A percentile compares a stretch with the other conserved stretches of the same genome.
phyloP scores from a whole-genome alignment of 352 stramenopile genomes.

The Pythium coloratum region DNA sequence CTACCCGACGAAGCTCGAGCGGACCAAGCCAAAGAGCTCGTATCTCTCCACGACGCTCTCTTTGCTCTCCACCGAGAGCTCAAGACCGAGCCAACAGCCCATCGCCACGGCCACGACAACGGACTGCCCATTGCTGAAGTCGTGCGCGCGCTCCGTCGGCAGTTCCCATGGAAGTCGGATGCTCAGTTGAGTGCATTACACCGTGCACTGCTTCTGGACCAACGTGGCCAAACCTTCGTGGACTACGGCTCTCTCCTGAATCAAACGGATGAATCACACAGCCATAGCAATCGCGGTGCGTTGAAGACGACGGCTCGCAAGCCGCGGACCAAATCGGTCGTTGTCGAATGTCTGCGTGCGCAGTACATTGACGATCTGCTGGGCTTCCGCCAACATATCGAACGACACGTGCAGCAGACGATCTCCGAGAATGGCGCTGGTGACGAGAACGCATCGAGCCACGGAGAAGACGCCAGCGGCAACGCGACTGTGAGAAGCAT shows the following conservation, averaged over 20 bases:
- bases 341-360: conserved; percentile 42
- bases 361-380: conserved; percentile 69
- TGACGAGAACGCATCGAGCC: not conserved
- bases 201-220: conserved; percentile 45
- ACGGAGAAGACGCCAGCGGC: not conserved
- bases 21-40: conserved; percentile 47
- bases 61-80: conserved; percentile 50
- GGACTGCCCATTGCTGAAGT: conserved; percentile 47
- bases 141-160: conserved; percentile 40
- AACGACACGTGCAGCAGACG: conserved; percentile 34
- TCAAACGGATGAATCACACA: conserved; percentile 20
- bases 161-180: conserved; percentile 71
- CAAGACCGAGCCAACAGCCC: conserved; percentile 24
- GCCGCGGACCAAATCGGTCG: conserved; percentile 13
- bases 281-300: not conserved
- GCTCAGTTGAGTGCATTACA: conserved; percentile 39
- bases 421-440: not conserved
- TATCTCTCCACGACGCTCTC: conserved; percentile 49
- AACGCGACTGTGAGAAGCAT: conserved; percentile 22
- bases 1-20: conserved; percentile 44
- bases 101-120: conserved; percentile 3
- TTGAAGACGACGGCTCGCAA: conserved; percentile 24
- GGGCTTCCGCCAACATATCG: conserved; percentile 43
- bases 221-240: conserved; percentile 34
- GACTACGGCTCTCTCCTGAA: conserved; percentile 49